Conservation (phyloP, 805 yeast species). For the Kuraishia borneana region DNA sequence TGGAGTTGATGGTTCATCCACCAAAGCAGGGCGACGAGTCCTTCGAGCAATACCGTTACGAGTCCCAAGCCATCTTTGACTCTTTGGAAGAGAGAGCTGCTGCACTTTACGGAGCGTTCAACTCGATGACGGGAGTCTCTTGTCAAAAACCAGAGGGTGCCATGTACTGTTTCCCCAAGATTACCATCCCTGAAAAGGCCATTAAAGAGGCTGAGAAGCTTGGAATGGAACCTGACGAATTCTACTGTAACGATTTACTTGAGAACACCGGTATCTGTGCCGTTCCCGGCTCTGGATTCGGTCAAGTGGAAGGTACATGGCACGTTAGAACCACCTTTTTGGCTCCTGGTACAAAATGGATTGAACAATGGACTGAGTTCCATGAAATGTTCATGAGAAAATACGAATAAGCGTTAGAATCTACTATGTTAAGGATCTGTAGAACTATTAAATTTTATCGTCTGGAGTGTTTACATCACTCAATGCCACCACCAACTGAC, state of each 20-base stretch:
- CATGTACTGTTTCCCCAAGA: constrained; percentile 88
- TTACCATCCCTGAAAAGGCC: constrained; percentile 56
- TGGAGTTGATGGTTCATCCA: constrained; percentile 90
- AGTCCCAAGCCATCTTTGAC: constrained; percentile 49
- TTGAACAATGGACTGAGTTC: constrained; percentile 65
- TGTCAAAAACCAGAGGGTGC: constrained; percentile 95
- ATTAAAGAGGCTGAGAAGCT: constrained; percentile 44
- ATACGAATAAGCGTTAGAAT: constrained; percentile 17
- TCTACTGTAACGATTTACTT: constrained; percentile 75
- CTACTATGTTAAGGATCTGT: neutral
- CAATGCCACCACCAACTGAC: constrained; percentile 12
- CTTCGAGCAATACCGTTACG: constrained; percentile 52
- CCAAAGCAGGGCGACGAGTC: constrained; percentile 74
- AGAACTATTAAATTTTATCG: constrained; percentile 2
- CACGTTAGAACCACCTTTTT: constrained; percentile 95
- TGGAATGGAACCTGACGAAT: constrained; percentile 67
- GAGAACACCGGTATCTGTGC: constrained; percentile 92
- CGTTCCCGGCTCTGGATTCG: constrained; percentile 96
- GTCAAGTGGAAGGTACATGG: constrained; percentile 80
- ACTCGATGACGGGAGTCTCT: constrained; percentile 64
- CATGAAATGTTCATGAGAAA: constrained; percentile 59
- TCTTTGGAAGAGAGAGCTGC: constrained; percentile 56
- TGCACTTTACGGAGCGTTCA: constrained; percentile 58
- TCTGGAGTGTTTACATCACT: constrained; percentile 10
- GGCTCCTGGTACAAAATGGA: constrained; percentile 93